Evolutionary conservation across 768 basidiomycete species (phyloP).

Genomic region (Floccularia luteovirens): DNA sequence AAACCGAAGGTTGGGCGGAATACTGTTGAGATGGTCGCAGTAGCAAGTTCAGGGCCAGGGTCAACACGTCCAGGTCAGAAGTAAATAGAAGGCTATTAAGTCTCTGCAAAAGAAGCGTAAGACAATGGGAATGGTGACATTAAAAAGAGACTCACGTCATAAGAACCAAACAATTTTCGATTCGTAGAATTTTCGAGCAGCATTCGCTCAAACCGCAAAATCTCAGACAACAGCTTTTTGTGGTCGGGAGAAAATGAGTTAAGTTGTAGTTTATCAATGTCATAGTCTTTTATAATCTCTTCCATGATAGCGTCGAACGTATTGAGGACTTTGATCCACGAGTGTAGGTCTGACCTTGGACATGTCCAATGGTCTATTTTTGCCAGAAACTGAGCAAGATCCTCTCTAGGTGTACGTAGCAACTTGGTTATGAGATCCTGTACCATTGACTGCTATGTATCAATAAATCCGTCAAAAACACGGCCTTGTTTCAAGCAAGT

Average conservation of each 20-base stretch:
- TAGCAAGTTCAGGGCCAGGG: conserved; percentile 75
- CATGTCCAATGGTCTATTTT: conserved; percentile 83
- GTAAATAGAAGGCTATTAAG: conserved; percentile 84
- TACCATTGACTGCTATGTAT: conserved; percentile 65
- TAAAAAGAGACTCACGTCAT: conserved; percentile 69
- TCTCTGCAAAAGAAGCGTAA: conserved; percentile 43
- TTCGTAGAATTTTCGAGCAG: conserved; percentile 97
- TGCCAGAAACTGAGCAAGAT: conserved; percentile 60
- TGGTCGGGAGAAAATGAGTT: conserved; percentile 69
- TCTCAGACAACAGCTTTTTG: conserved; percentile 70
- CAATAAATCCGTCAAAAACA: conserved; percentile 12
- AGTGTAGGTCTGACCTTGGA: conserved; percentile 94
- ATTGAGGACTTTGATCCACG: conserved; percentile 95
- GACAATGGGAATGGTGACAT: conserved; percentile 5
- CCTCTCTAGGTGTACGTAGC: conserved; percentile 56
- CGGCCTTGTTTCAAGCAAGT: conserved; percentile 8
- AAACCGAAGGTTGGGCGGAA: conserved; percentile 78
- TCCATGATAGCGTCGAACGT: conserved; percentile 89
- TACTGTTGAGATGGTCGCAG: conserved; percentile 95
- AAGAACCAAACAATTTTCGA: conserved; percentile 91
- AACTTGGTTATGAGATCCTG: conserved; percentile 73
- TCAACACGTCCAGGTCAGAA: conserved; percentile 83
- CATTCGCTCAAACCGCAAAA: conserved; percentile 83
- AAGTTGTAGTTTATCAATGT: conserved; percentile 77
- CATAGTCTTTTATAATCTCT: conserved; percentile 75